A percentile compares a stretch with the other conserved stretches of the same genome.
Evolutionary conservation across 2,329 filamentous ascomycete genomes (phyloP).

Genomic region (Aspergillus quadricinctus): DNA sequence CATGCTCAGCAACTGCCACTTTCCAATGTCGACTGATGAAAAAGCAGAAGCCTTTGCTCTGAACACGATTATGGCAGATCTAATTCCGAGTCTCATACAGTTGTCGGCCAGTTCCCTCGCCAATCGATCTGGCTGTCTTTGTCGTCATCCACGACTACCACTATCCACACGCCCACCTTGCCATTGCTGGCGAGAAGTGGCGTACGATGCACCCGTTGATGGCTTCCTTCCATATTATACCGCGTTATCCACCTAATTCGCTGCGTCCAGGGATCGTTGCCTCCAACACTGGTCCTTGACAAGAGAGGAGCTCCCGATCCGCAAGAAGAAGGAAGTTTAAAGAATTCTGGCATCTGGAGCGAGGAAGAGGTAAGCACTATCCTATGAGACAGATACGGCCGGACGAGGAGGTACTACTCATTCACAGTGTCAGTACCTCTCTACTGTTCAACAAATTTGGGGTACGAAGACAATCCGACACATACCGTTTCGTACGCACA

Average conservation of each 20-base stretch:
- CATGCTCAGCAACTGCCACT: too few relatives aligned
- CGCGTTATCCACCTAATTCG: constrained; percentile 64
- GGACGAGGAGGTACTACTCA: constrained; percentile 38
- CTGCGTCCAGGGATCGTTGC: constrained; percentile 65
- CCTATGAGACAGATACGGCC: constrained; percentile 61
- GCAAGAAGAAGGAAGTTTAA: constrained; percentile 50
- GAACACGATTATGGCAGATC: too few relatives aligned
- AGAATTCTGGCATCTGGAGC: constrained; percentile 63
- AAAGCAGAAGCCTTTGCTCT: too few relatives aligned
- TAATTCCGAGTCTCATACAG: background rate
- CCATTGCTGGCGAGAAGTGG: constrained; percentile 64
- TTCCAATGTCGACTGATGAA: too few relatives aligned
- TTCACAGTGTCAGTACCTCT: background rate
- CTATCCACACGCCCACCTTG: constrained; percentile 72
- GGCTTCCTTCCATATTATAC: too few relatives aligned
- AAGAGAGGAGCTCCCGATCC: constrained; percentile 43
- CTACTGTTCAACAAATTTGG: too few relatives aligned
- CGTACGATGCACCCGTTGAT: constrained; percentile 77
- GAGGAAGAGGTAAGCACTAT: constrained; percentile 67
- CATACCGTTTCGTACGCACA: too few relatives aligned
- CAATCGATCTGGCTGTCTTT: constrained; percentile 17
- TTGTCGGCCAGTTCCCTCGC: background rate
- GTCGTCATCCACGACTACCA: constrained; percentile 68
- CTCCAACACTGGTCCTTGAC: constrained; percentile 51
- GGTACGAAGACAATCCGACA: too few relatives aligned